Evolutionary conservation across 148 eudicot genomes (phyloP), one percentile per base, ranked within the genome.

Genomic region (Nepenthes gracilis): DNA sequence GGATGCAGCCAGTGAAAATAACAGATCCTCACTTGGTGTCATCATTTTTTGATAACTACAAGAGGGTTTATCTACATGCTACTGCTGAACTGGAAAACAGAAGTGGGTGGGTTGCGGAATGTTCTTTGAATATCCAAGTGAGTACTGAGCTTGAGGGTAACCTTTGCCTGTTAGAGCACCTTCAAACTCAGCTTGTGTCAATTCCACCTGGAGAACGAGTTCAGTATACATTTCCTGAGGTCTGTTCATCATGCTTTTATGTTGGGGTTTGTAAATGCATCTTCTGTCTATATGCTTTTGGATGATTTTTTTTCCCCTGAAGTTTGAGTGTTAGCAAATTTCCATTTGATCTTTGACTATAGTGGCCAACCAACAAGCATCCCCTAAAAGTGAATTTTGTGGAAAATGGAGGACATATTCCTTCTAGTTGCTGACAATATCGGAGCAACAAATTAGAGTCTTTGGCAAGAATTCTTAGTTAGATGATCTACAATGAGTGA

Each of bases 11-110:
- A 45, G 97, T 94, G 68, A 84, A 85, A 80, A 78, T 94, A 65
- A 86, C 79, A 62, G 96, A 94, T 83, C 97, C 99, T 45, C 99
- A 94, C 78, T 75, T 94, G 85, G 97, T 85, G 55, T 83, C 99
- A 54, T 68, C 99, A 57, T 89, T 89, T 74, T 89, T 86, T 70
- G 99, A 94, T 68, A 64, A 70, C 64, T 89, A 78, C 77, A 77
- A 72, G 70, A 84, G 96, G 74, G 92, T 72, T 5, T 94, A 89
- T 77, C 78, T 94, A 61, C 85, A 94, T 74, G 43, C 87, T 49
- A 83, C 95, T 23, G 66, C 78, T 54, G 95, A 80, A 49, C 61
- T 94, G 74, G 95, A 83, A 64, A 94, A 94, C 62, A 86, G 74
- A 74, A 85, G 93, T 71, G 74, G 75, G 49, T 61, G 55, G 76